These are phyloP conservation scores for Ceratobasidium sp. DNA, from an alignment of 1,284 basidiomycete genomes.

Conservation along the genomic window DNA sequence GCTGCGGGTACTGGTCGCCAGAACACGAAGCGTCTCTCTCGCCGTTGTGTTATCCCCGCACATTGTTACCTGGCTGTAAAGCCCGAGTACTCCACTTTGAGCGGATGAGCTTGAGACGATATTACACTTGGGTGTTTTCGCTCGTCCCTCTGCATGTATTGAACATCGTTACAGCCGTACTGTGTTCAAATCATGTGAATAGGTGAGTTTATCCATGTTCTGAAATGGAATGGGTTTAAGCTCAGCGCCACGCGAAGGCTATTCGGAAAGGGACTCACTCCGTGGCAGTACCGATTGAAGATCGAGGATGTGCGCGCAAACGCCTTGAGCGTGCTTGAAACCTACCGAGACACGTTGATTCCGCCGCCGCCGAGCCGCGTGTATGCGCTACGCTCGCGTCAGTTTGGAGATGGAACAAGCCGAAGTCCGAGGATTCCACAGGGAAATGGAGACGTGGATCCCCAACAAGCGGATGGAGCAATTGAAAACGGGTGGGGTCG, in stretches of 20 bases:
- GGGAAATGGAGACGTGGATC: neutral
- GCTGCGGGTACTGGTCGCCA: slow-evolving; percentile 80
- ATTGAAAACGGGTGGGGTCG: slow-evolving; percentile 6
- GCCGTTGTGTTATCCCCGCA: slow-evolving; percentile 74
- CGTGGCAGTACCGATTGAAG: slow-evolving; percentile 73
- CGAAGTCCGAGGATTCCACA: slow-evolving; percentile 39
- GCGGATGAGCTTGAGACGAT: slow-evolving; percentile 64
- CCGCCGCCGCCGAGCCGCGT: slow-evolving; percentile 33
- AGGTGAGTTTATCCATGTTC: slow-evolving; percentile 54
- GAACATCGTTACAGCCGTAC: slow-evolving; percentile 72
- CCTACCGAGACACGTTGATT: slow-evolving; percentile 33
- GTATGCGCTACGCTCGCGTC: slow-evolving; percentile 40
- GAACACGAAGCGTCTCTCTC: slow-evolving; percentile 74
- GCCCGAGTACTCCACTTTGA: slow-evolving; percentile 73
- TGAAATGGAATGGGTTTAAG: neutral
- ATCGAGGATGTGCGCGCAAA: slow-evolving; percentile 62
- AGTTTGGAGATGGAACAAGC: slow-evolving; percentile 27
- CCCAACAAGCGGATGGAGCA: neutral
- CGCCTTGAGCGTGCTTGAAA: slow-evolving; percentile 55
- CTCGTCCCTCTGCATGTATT: slow-evolving; percentile 73
- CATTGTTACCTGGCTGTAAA: slow-evolving; percentile 78
- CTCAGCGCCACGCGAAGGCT: slow-evolving; percentile 28
- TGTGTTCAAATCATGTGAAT: slow-evolving; percentile 82
- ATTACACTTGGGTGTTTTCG: slow-evolving; percentile 74
- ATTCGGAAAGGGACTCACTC: slow-evolving; percentile 80